Conservation (phyloP, 2,329 filamentous ascomycete species). For the Penicillium decumbens region DNA sequence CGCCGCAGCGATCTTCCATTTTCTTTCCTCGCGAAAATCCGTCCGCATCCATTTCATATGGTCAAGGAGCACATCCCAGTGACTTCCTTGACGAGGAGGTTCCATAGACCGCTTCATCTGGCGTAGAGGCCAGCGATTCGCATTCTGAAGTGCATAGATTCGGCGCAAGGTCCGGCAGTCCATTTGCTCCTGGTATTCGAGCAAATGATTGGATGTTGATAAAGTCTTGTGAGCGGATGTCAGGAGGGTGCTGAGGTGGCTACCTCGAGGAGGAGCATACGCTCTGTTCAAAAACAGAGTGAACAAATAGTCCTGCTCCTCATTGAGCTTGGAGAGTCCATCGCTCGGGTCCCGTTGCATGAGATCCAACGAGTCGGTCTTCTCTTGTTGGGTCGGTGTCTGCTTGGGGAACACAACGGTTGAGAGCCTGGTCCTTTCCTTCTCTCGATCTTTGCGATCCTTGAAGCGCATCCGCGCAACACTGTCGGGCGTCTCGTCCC, state of each 20-base stretch:
- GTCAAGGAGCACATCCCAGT: constrained; percentile 80
- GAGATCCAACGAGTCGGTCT: constrained; percentile 37
- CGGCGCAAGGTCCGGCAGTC: constrained; percentile 79
- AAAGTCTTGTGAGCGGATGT: constrained; percentile 83
- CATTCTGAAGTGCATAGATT: constrained; percentile 85
- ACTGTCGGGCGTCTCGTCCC: constrained; percentile 29
- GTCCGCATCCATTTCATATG: constrained; percentile 99
- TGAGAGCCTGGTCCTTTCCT: constrained; percentile 59
- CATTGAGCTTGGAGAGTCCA: constrained; percentile 44
- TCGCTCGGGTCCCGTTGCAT: constrained; percentile 44
- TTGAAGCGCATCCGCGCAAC: constrained; percentile 41
- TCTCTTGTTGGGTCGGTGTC: constrained; percentile 51
- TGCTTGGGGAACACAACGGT: constrained; percentile 76
- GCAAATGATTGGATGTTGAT: constrained; percentile 75
- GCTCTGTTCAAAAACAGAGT: constrained; percentile 60
- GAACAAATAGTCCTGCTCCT: constrained; percentile 57
- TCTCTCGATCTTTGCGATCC: constrained; percentile 55
- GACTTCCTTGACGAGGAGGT: constrained; percentile 68
- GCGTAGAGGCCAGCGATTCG: constrained; percentile 85
- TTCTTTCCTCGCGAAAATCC: constrained; percentile 88
- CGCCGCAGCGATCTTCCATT: constrained; percentile 83
- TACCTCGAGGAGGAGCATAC: constrained; percentile 51
- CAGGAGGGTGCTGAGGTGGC: constrained; percentile 64
- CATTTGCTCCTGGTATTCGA: constrained; percentile 79
- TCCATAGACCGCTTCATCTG: constrained; percentile 83